A percentile compares a stretch with the other conserved stretches of the same genome.
These are phyloP conservation scores for Westerdykella sp. DNA, from an alignment of 2,329 filamentous ascomycete genomes.

Conservation along the genomic window DNA sequence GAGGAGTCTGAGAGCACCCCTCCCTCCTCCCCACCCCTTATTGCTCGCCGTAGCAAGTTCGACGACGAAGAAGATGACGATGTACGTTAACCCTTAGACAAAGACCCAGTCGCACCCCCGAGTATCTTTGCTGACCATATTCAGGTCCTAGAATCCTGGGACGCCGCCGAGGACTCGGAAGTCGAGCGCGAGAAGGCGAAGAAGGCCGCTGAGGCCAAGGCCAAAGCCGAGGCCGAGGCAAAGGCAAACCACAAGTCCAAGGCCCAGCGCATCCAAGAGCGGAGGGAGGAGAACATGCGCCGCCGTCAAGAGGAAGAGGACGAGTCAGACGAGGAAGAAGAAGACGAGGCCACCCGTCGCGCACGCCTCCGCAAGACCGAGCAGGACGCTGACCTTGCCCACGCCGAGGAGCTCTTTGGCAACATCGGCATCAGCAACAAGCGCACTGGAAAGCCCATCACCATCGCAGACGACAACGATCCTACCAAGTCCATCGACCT, in stretches of 20 bases:
- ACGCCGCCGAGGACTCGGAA: conserved; percentile 93
- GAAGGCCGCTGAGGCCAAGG: conserved; percentile 78
- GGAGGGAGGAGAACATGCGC: conserved; percentile 54
- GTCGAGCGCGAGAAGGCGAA: conserved; percentile 91
- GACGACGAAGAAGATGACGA: conserved; percentile 89
- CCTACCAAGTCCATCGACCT: conserved; percentile 78
- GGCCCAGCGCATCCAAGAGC: conserved; percentile 76
- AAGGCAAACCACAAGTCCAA: conserved; percentile 89
- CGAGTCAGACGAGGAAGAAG: conserved; percentile 59
- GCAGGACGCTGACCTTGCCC: conserved; percentile 79
- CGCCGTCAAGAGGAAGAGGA: conserved; percentile 52
- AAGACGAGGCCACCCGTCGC: conserved; percentile 65
- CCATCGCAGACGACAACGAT: conserved; percentile 65
- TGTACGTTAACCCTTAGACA: conserved; percentile 46
- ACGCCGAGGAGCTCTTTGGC: conserved; percentile 88
- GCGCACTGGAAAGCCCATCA: conserved; percentile 58
- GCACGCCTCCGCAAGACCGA: conserved; percentile 72
- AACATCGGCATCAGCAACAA: conserved; percentile 67
- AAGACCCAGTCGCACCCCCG: conserved; percentile 7
- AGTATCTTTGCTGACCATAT: conserved; percentile 14
- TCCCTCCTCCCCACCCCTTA: conserved; percentile 44
- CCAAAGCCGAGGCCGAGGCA: conserved; percentile 81
- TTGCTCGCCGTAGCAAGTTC: conserved; percentile 61
- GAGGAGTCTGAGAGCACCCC: conserved; percentile 54
- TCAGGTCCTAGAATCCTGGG: conserved; percentile 92